phyloP scores from a whole-genome alignment of 768 basidiomycete genomes.

The Trametes sanguinea region DNA sequence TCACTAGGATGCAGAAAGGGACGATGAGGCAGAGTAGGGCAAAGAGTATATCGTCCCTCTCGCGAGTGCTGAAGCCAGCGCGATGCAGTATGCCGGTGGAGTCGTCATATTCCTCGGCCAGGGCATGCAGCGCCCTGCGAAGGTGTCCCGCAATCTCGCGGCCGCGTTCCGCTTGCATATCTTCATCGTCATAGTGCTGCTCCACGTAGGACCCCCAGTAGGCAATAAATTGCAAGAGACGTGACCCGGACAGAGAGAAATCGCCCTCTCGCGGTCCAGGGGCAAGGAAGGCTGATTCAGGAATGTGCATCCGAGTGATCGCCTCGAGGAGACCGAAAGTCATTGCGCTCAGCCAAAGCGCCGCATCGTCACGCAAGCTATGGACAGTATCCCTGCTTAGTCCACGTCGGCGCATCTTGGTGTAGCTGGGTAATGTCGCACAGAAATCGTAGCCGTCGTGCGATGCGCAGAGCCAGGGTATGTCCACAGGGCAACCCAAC shows the following conservation, averaged over 20 bases:
- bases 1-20: not conserved
- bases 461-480: constrained; percentile 3
- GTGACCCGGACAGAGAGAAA: not conserved
- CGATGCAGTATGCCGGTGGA: not conserved
- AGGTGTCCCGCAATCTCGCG: not conserved
- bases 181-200: not conserved
- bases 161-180: not conserved
- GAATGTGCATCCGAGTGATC: not conserved
- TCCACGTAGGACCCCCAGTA: not conserved
- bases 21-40: not conserved
- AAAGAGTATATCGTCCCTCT: not conserved
- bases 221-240: not conserved
- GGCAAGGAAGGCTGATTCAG: not conserved
- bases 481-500: not conserved
- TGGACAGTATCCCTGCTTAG: not conserved
- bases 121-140: not conserved
- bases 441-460: constrained; percentile 3
- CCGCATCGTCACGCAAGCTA: constrained; percentile 5
- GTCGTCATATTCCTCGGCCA: not conserved
- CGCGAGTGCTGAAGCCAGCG: not conserved
- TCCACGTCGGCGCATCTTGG: not conserved
- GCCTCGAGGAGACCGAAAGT: constrained; percentile 10
- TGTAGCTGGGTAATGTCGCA: not conserved
- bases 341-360: constrained; percentile 16
- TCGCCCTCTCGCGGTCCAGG: not conserved